Base-by-base conservation (phyloP, 108 stramenopile species). In the Skeletonema tropicum region DNA sequence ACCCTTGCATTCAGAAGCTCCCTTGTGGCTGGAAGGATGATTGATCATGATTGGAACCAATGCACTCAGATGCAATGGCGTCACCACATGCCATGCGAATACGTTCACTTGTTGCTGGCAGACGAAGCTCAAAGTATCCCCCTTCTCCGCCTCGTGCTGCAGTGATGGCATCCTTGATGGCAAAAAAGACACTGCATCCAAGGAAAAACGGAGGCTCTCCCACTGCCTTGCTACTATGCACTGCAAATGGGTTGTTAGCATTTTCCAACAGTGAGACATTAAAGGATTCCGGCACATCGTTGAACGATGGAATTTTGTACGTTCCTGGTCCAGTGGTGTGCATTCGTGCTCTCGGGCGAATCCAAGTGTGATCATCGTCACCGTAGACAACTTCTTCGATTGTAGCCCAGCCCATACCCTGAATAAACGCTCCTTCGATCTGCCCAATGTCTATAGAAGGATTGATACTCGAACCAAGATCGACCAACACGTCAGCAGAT, bases 241-340 rank as follows among this genome's bases (percentile, higher is more conserved):
- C 96, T 15, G 96, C 96, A 63, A 96, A 90, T 8, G 92, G 90
- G 76, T 98, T 98, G 32, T 87, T 85, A 10, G 78, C 91, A 68
- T 94, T 85, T 60, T 95, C 87, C 77, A 96, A 67, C 2, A 98
- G 82, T 29, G 88, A 79, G 8, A 98, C 96, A 68, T 96, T 90
- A 79, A 98, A 96, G 7, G 81, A 82, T 68, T 92, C 91, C 5
- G 97, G 96, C 7, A 93, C 89, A 64, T 98, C 97, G 69, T 98
- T 98, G 85, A 97, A 97, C 2, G 96, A 87, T 66, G 95, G 97
- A 65, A 97, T 95, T 77, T 98, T 98, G 91, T 98, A 98, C 8
- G 94, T 94, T n/a, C 97, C 97, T 6, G 97, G 97, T 9, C 97
- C 97, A 39, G 82, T 79, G 1, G 97, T 97, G 77, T 96, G 95